These are phyloP conservation scores for Amanita fuliginea DNA, from an alignment of 768 basidiomycete genomes.

Conservation along the genomic window DNA sequence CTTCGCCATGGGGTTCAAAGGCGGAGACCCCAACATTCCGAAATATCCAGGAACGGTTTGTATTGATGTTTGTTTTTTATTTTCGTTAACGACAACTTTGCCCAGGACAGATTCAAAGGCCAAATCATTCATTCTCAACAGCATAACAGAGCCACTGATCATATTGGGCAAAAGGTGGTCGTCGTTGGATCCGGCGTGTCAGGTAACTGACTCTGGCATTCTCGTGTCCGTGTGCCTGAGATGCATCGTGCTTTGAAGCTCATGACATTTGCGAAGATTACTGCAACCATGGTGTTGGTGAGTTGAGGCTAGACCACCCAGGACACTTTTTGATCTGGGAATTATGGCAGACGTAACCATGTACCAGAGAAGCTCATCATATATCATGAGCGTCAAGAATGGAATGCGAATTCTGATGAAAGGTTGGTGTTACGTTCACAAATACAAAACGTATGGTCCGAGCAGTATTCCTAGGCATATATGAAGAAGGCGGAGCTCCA, in stretches of 20 bases:
- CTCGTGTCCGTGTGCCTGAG: conserved; percentile 11
- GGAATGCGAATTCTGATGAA: conserved; percentile 20
- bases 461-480: conserved; percentile 22
- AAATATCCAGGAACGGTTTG: conserved; percentile 33
- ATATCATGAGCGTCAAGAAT: conserved; percentile 38
- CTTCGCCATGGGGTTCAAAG: conserved; percentile 40
- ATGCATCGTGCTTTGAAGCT: conserved; percentile 14
- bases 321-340: not conserved
- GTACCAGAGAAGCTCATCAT: conserved; percentile 49
- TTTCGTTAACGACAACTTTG: not conserved
- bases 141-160: conserved; percentile 43
- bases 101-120: conserved; percentile 50
- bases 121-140: conserved; percentile 46
- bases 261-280: conserved; percentile 36
- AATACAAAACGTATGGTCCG: too few species aligned
- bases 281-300: conserved; percentile 31
- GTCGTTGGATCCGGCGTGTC: conserved; percentile 62
- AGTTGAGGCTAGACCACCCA: not conserved
- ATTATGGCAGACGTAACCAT: conserved; percentile 37
- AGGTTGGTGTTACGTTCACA: conserved; percentile 8
- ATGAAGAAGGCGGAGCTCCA: conserved; percentile 28
- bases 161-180: conserved; percentile 58
- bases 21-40: conserved; percentile 34
- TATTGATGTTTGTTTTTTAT: not conserved
- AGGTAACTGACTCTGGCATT: conserved; percentile 18